Conservation (phyloP, 2,329 filamentous ascomycete species). For the Scytalidium lignicola region DNA sequence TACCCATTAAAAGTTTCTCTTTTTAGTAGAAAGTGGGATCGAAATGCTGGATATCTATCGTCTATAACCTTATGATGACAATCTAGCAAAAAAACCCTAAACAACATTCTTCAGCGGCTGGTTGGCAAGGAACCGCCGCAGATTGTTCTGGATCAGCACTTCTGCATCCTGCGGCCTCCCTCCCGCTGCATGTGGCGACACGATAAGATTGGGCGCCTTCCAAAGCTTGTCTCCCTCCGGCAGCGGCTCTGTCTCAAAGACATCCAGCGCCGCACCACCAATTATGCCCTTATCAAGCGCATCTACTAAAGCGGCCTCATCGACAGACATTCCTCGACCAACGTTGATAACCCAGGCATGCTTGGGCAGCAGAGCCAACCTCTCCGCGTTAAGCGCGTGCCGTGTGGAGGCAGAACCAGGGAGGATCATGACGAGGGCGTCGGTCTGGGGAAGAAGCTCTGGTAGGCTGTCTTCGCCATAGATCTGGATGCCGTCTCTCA, state of each 20-base stretch:
- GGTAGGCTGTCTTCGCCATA: constrained; percentile 48
- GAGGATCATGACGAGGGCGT: constrained; percentile 64
- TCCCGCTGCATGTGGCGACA: constrained; percentile 44
- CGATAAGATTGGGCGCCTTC: constrained; percentile 59
- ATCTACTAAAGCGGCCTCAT: constrained; percentile 56
- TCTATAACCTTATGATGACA: no score
- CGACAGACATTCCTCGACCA: constrained; percentile 60
- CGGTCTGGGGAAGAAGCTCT: constrained; percentile 49
- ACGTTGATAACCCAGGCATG: constrained; percentile 66
- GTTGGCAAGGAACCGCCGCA: not conserved
- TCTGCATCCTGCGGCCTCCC: not conserved
- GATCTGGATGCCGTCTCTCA: constrained; percentile 54
- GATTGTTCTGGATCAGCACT: not conserved
- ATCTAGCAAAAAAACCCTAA: no score
- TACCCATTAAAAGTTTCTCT: no score
- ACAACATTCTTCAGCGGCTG: not conserved
- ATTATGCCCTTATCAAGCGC: constrained; percentile 52
- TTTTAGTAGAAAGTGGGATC: no score
- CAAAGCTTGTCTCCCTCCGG: constrained; percentile 60
- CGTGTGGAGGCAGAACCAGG: constrained; percentile 50
- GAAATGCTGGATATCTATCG: no score
- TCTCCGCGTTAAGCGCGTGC: constrained; percentile 36
- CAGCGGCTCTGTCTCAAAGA: constrained; percentile 66
- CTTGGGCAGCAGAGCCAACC: constrained; percentile 41
- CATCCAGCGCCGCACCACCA: constrained; percentile 62